phyloP scores from a whole-genome alignment of 352 stramenopile species.

The Phytophthora crassamura region DNA sequence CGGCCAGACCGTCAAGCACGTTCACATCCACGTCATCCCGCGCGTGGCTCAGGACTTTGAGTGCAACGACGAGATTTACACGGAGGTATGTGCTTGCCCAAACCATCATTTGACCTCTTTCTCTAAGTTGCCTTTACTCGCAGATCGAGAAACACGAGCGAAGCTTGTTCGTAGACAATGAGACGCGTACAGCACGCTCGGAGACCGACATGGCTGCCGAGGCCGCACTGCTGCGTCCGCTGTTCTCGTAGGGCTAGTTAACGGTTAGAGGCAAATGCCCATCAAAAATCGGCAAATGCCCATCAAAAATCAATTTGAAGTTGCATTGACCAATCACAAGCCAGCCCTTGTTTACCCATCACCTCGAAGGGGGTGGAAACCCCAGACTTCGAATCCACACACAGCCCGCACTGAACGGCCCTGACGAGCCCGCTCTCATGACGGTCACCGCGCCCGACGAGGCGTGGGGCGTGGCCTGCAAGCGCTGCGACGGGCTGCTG shows the following conservation, averaged over 20 bases:
- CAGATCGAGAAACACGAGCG: slow-evolving; percentile 74
- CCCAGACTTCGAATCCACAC: too few relatives aligned
- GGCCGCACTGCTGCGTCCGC: slow-evolving; percentile 43
- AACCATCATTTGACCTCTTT: too few relatives aligned
- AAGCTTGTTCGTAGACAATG: slow-evolving; percentile 69
- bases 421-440: slow-evolving; percentile 7
- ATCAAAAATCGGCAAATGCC: not conserved
- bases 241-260: slow-evolving; percentile 37
- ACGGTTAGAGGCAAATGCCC: not conserved
- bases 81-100: slow-evolving; percentile 54
- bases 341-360: too few relatives aligned
- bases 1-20: slow-evolving; percentile 93
- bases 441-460: slow-evolving; percentile 15
- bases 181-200: slow-evolving; percentile 72
- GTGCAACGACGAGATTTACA: slow-evolving; percentile 94
- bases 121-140: not conserved
- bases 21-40: slow-evolving; percentile 95
- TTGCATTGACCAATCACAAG: slow-evolving; percentile 9
- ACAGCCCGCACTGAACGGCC: too few relatives aligned
- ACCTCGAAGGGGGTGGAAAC: too few relatives aligned
- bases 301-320: too few relatives aligned
- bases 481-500: slow-evolving; percentile 34
- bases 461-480: slow-evolving; percentile 43
- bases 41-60: slow-evolving; percentile 79
- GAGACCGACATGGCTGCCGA: slow-evolving; percentile 87